These are phyloP conservation scores for Capronia epimyces DNA, from an alignment of 2,329 filamentous ascomycete genomes.

Conservation along the genomic window DNA sequence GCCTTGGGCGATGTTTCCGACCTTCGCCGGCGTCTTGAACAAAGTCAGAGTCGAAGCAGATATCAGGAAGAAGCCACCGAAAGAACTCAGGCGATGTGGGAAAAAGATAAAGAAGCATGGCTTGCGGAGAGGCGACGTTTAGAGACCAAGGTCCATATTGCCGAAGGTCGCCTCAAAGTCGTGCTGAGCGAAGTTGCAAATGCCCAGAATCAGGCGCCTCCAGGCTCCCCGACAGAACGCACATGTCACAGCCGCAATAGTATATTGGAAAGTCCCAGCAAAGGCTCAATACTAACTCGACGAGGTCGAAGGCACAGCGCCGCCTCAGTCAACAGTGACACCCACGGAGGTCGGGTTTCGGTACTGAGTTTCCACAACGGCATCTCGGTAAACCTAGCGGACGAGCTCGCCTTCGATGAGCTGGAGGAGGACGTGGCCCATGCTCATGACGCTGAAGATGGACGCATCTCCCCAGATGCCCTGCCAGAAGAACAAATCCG, in stretches of 20 bases:
- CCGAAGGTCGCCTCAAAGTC: conserved; percentile 75
- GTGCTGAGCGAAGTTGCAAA: conserved; percentile 75
- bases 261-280: conserved; percentile 26
- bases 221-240: conserved; percentile 23
- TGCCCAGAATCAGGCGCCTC: conserved; percentile 34
- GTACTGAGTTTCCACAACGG: conserved; percentile 54
- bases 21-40: conserved; percentile 69
- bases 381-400: conserved; percentile 68
- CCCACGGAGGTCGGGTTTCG: conserved; percentile 64
- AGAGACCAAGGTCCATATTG: conserved; percentile 82
- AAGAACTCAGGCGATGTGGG: conserved; percentile 73
- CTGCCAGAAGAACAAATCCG: conserved; percentile 40
- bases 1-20: conserved; percentile 68
- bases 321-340: conserved; percentile 48
- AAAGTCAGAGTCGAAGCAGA: conserved; percentile 68
- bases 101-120: conserved; percentile 77
- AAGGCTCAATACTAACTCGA: conserved; percentile 28
- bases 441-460: conserved; percentile 65
- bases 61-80: conserved; percentile 77
- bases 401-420: conserved; percentile 82
- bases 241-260: conserved; percentile 26
- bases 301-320: conserved; percentile 55
- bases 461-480: conserved; percentile 47
- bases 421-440: conserved; percentile 59
- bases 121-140: conserved; percentile 73